These are phyloP conservation scores for Artemisia tridentata DNA, from an alignment of 129 eudicot species.

Conservation along the genomic window DNA sequence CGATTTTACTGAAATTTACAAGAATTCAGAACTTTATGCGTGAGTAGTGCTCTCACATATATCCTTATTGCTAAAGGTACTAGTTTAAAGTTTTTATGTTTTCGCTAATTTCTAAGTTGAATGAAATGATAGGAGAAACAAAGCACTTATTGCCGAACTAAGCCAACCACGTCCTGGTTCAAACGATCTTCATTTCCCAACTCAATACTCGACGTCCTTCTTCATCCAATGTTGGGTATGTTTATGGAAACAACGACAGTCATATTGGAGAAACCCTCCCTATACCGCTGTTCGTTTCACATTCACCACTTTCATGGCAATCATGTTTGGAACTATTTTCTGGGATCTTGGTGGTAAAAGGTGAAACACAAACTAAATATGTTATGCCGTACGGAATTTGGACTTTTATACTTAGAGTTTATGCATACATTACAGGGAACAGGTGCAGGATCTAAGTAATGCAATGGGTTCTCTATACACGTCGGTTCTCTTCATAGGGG, in stretches of 20 bases:
- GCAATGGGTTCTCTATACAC: constrained; percentile 47
- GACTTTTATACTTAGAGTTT: background rate
- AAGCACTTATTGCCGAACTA: constrained; percentile 53
- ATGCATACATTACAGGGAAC: constrained; percentile 22
- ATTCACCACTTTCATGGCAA: constrained; percentile 45
- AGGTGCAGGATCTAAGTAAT: constrained; percentile 24
- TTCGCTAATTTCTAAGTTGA: constrained; percentile 12
- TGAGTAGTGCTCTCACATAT: constrained; percentile 20
- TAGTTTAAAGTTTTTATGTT: background rate
- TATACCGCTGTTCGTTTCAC: constrained; percentile 71
- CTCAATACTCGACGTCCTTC: constrained; percentile 60
- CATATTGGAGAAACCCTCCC: constrained; percentile 77
- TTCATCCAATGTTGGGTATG: constrained; percentile 56
- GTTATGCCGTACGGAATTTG: background rate
- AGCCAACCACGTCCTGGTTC: constrained; percentile 53
- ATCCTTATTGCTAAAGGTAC: no score
- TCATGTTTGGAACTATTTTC: constrained; percentile 67
- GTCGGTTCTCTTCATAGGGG: constrained; percentile 35
- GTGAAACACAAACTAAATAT: constrained; percentile 28
- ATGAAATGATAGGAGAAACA: constrained; percentile 57
- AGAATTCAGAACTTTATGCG: constrained; percentile 51
- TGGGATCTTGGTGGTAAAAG: constrained; percentile 71
- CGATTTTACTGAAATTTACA: constrained; percentile 59
- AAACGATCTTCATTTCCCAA: constrained; percentile 55
- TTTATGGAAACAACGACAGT: constrained; percentile 68